Conservation (phyloP, 1,284 basidiomycete genomes). For the Austroboletus niveus region DNA sequence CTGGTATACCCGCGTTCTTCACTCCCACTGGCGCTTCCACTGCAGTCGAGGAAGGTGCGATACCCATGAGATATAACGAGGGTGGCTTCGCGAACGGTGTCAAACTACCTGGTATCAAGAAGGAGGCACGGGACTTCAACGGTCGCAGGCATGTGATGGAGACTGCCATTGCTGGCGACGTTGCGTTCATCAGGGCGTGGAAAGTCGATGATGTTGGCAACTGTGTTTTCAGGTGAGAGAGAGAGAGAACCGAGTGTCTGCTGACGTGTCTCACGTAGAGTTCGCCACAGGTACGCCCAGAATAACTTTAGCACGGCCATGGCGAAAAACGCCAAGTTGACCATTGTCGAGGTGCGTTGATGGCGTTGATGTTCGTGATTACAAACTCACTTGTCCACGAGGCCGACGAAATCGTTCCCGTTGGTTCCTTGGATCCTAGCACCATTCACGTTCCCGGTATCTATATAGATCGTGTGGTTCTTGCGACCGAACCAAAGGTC, state of each 20-base stretch:
- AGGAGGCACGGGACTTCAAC: conserved; percentile 79
- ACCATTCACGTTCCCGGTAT: conserved; percentile 84
- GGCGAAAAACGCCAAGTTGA: conserved; percentile 87
- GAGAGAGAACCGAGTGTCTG: neutral
- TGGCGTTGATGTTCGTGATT: neutral
- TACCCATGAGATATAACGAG: conserved; percentile 73
- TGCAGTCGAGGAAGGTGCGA: conserved; percentile 76
- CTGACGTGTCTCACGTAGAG: neutral
- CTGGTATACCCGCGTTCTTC: conserved; percentile 95
- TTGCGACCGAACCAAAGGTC: conserved; percentile 73
- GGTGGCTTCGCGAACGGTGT: conserved; percentile 67
- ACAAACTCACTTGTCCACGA: conserved; percentile 27
- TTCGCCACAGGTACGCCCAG: conserved; percentile 68
- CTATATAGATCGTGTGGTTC: conserved; percentile 86
- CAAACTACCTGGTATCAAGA: conserved; percentile 68
- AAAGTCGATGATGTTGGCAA: conserved; percentile 92
- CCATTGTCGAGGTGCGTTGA: conserved; percentile 79
- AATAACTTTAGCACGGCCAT: conserved; percentile 88
- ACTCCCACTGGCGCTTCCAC: conserved; percentile 93
- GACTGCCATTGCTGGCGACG: conserved; percentile 82
- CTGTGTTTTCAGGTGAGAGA: conserved; percentile 71
- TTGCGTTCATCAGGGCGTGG: conserved; percentile 92
- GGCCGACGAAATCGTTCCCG: conserved; percentile 91
- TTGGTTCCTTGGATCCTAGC: conserved; percentile 82
- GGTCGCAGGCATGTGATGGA: conserved; percentile 88